phyloP scores from a whole-genome alignment of 2,329 filamentous ascomycete genomes.

The Raffaelea ambrosiae region DNA sequence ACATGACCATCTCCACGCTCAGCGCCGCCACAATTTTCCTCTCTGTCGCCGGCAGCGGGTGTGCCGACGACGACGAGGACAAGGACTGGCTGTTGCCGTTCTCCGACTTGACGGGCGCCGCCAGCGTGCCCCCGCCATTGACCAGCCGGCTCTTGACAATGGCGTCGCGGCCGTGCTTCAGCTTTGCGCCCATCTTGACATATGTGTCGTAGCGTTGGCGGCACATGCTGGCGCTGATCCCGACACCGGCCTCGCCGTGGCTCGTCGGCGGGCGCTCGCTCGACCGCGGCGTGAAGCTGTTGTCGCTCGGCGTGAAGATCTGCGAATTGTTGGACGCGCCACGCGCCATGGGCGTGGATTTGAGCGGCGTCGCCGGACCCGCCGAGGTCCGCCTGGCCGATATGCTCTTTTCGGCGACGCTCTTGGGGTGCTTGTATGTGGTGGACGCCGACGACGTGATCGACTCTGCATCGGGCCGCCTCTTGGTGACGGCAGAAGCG shows the following conservation, averaged over 20 bases:
- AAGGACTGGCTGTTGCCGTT: slow-evolving; percentile 6
- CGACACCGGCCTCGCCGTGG: slow-evolving; percentile 17
- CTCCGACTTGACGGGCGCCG: slow-evolving; percentile 13
- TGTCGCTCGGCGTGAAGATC: slow-evolving; percentile 41
- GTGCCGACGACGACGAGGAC: neutral
- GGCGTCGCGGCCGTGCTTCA: slow-evolving; percentile 48
- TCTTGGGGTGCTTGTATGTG: slow-evolving; percentile 22
- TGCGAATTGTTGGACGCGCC: slow-evolving; percentile 45
- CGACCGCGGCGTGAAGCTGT: slow-evolving; percentile 31
- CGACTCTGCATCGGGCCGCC: slow-evolving; percentile 32
- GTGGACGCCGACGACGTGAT: slow-evolving; percentile 7
- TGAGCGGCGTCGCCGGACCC: slow-evolving; percentile 43
- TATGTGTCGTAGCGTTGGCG: slow-evolving; percentile 28
- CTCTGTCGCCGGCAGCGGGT: slow-evolving; percentile 19
- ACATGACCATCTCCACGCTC: slow-evolving; percentile 40
- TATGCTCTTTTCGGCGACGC: slow-evolving; percentile 29
- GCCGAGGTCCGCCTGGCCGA: slow-evolving; percentile 16
- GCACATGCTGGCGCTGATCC: slow-evolving; percentile 19
- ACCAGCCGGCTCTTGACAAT: slow-evolving; percentile 21
- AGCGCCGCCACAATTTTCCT: slow-evolving; percentile 33
- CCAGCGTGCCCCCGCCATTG: slow-evolving; percentile 12
- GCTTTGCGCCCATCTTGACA: slow-evolving; percentile 33
- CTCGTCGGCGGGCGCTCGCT: slow-evolving; percentile 29
- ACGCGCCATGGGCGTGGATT: slow-evolving; percentile 41
- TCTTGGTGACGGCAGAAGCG: slow-evolving; percentile 29